A percentile compares a stretch with the other conserved stretches of the same genome.
Conservation (phyloP, 1,139 yeast species). For the Nadsonia starkeyi-henricii region DNA sequence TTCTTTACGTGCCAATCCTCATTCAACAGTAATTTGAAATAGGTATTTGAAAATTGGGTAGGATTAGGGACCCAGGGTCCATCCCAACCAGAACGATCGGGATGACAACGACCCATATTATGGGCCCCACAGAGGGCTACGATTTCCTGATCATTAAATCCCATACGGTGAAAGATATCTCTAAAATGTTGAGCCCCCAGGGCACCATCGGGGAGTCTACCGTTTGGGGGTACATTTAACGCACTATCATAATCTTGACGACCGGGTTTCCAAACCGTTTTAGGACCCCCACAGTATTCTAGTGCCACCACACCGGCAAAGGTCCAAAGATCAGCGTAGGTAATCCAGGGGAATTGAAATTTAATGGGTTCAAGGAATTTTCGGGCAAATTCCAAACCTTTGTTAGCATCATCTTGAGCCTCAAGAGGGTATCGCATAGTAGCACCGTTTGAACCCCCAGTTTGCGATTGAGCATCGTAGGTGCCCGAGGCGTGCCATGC, state of each 20-base stretch:
- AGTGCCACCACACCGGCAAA: slow-evolving; percentile 49
- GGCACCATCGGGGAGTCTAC: slow-evolving; percentile 46
- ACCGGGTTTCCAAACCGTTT: slow-evolving; percentile 45
- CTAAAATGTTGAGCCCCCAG: slow-evolving; percentile 40
- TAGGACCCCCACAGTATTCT: slow-evolving; percentile 50
- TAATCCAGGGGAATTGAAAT: slow-evolving; percentile 40
- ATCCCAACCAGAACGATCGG: slow-evolving; percentile 50
- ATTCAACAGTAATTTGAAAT: slow-evolving; percentile 51
- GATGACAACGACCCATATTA: slow-evolving; percentile 51
- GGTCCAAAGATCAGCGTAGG: slow-evolving; percentile 56
- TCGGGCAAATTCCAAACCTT: slow-evolving; percentile 46
- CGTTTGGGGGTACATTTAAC: slow-evolving; percentile 43
- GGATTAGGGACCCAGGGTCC: slow-evolving; percentile 96
- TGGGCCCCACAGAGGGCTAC: slow-evolving; percentile 56
- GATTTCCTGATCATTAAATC: slow-evolving; percentile 48
- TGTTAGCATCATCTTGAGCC: slow-evolving; percentile 41
- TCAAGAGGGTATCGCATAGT: slow-evolving; percentile 41
- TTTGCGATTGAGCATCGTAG: slow-evolving; percentile 37
- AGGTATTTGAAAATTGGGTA: slow-evolving; percentile 45
- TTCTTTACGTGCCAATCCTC: slow-evolving; percentile 64
- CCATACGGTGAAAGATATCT: slow-evolving; percentile 43
- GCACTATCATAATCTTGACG: slow-evolving; percentile 43
- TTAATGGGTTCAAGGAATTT: slow-evolving; percentile 44
- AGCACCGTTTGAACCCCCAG: slow-evolving; percentile 59
- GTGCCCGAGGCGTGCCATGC: slow-evolving; percentile 69